Evolutionary conservation across 208 protist species (phyloP).

Genomic region (Acanthamoeba sp.): DNA sequence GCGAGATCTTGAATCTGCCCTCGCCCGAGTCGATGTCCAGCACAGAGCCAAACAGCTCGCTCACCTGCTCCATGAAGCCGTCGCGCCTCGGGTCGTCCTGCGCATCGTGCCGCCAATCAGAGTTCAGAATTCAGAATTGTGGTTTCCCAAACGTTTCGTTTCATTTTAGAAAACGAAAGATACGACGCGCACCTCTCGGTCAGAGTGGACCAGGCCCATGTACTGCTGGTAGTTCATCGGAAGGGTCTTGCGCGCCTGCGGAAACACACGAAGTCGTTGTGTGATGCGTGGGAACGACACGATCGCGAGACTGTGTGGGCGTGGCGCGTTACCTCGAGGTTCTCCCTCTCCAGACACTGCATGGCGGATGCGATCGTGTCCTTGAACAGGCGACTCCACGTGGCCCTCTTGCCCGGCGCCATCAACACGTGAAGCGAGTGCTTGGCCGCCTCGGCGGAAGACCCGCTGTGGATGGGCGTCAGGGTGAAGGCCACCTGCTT

Average conservation of each 20-base stretch:
- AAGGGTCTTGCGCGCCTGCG: not conserved
- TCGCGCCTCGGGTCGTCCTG: constrained; percentile 16
- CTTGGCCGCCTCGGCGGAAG: not conserved
- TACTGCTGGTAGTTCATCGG: constrained; percentile 18
- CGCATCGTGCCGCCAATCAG: too few relatives aligned
- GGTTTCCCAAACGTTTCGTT: not conserved
- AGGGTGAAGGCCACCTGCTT: constrained; percentile 28
- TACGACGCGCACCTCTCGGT: not conserved
- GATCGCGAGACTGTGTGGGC: too few relatives aligned
- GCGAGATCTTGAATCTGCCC: constrained; percentile 35
- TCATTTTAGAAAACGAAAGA: not conserved
- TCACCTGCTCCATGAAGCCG: constrained; percentile 4
- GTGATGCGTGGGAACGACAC: not conserved
- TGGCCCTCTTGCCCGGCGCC: not conserved
- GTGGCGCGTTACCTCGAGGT: not conserved
- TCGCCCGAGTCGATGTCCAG: constrained; percentile 19
- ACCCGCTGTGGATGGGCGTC: not conserved
- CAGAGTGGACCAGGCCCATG: constrained; percentile 38
- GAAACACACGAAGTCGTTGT: too few relatives aligned
- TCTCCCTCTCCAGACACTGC: not conserved
- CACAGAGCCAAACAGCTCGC: not conserved
- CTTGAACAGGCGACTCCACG: constrained; percentile 8
- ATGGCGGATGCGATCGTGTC: not conserved
- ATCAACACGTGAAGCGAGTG: constrained; percentile 24
- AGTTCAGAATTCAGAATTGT: too few relatives aligned